Percentiles rank a stretch among this genome's conserved stretches.
phyloP scores from a whole-genome alignment of 2,329 filamentous ascomycete genomes.

The Chaetomium sp. region DNA sequence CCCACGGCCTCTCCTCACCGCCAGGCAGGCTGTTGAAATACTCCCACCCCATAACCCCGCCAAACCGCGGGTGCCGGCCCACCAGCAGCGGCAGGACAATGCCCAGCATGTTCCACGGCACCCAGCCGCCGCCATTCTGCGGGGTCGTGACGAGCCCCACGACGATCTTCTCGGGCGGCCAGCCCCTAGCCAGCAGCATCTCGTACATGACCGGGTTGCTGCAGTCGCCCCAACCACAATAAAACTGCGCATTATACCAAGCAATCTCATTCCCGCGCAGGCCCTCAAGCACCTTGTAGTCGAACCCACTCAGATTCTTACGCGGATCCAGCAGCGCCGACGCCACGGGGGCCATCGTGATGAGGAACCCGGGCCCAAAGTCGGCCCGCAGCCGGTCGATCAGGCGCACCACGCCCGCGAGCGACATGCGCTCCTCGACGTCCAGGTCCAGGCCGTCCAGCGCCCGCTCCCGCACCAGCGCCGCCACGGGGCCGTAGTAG shows the following conservation, averaged over 20 bases:
- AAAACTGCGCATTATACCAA: slow-evolving; percentile 86
- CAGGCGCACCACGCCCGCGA: slow-evolving; percentile 62
- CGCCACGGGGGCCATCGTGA: slow-evolving; percentile 78
- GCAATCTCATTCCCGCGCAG: slow-evolving; percentile 64
- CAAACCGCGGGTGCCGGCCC: slow-evolving; percentile 65
- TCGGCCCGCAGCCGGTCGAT: slow-evolving; percentile 66
- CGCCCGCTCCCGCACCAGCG: slow-evolving; percentile 58
- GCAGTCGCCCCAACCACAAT: slow-evolving; percentile 78
- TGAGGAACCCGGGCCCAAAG: slow-evolving; percentile 68
- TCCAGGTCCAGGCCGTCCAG: slow-evolving; percentile 73
- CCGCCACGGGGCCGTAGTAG: slow-evolving; percentile 68
- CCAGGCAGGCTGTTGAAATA: slow-evolving; percentile 75
- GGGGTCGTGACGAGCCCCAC: slow-evolving; percentile 75
- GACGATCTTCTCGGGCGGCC: slow-evolving; percentile 69
- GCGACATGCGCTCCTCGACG: slow-evolving; percentile 72
- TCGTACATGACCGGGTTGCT: slow-evolving; percentile 53
- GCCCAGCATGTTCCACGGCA: slow-evolving; percentile 60
- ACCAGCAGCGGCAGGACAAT: slow-evolving; percentile 59
- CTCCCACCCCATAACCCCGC: slow-evolving; percentile 85
- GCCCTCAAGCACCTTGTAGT: slow-evolving; percentile 70
- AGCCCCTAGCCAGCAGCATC: slow-evolving; percentile 57
- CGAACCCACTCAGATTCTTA: slow-evolving; percentile 72
- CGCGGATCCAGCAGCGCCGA: slow-evolving; percentile 66
- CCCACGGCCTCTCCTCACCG: slow-evolving; percentile 62
- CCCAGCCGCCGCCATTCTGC: slow-evolving; percentile 67